These are phyloP conservation scores for Ophiostoma himal-ulmi DNA, from an alignment of 2,329 filamentous ascomycete species.

Conservation along the genomic window DNA sequence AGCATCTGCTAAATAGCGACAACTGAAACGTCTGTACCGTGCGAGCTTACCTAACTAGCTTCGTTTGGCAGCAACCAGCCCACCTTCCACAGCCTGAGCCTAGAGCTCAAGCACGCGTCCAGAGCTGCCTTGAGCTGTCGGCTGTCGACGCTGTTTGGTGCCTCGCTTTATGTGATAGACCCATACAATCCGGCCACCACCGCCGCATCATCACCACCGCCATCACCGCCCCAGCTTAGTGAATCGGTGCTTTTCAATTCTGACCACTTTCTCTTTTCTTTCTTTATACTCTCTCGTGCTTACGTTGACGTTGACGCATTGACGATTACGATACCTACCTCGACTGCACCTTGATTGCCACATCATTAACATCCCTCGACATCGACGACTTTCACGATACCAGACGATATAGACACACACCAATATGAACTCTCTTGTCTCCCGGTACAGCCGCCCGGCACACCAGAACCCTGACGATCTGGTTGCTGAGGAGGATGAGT, in stretches of 20 bases:
- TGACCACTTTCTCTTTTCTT: neutral
- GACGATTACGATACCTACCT: neutral
- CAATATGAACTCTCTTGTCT: slow-evolving; percentile 84
- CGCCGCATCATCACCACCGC: slow-evolving; percentile 3
- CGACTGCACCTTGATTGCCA: neutral
- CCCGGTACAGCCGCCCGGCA: slow-evolving; percentile 78
- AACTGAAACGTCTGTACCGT: neutral
- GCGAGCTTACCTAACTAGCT: neutral
- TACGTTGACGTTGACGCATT: neutral
- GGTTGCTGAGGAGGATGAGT: slow-evolving; percentile 66
- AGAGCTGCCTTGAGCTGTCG: slow-evolving; percentile 17
- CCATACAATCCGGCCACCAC: slow-evolving; percentile 8
- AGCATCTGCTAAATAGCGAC: neutral
- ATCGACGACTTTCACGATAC: too few species aligned
- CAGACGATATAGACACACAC: neutral
- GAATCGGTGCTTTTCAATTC: neutral
- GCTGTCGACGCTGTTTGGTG: slow-evolving; percentile 16
- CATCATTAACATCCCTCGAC: neutral
- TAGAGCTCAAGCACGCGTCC: slow-evolving; percentile 14
- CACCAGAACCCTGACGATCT: slow-evolving; percentile 66
- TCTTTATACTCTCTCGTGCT: neutral
- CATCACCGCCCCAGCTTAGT: slow-evolving; percentile 4
- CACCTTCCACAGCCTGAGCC: neutral
- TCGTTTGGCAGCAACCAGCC: neutral
- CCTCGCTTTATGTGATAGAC: neutral